Evolutionary conservation across 2,329 filamentous ascomycete genomes (phyloP).

Genomic region (Leptosphaerulina australis): DNA sequence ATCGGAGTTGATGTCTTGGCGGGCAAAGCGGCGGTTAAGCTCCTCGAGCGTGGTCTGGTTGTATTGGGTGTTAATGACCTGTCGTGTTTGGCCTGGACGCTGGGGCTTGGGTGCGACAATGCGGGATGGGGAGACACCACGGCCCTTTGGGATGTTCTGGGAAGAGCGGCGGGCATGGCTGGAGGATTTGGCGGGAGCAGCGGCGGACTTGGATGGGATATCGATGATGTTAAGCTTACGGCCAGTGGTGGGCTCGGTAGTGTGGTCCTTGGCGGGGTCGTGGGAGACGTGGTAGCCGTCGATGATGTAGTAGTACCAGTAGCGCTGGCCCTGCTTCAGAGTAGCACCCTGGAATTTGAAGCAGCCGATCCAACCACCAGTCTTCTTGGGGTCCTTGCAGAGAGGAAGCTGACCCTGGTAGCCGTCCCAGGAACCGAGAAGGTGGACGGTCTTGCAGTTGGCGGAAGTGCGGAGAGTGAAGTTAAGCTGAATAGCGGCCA

Average conservation of each 20-base stretch:
- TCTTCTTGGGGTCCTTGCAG: conserved; percentile 87
- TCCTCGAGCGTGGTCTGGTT: conserved; percentile 76
- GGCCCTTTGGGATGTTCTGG: conserved; percentile 81
- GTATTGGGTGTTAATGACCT: conserved; percentile 85
- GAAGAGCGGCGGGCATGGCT: conserved; percentile 59
- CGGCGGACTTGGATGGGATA: conserved; percentile 66
- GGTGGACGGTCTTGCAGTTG: conserved; percentile 95
- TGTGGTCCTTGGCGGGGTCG: conserved; percentile 88
- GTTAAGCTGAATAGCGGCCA: conserved; percentile 91
- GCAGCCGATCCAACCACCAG: conserved; percentile 91
- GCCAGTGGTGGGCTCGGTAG: conserved; percentile 93
- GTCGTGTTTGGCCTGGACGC: conserved; percentile 83
- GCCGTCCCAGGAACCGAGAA: conserved; percentile 98
- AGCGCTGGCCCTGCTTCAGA: conserved; percentile 85
- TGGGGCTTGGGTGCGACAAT: conserved; percentile 91
- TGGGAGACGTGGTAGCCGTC: conserved; percentile 98
- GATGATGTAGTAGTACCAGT: conserved; percentile 99
- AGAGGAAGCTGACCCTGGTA: conserved; percentile 94
- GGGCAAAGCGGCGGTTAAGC: conserved; percentile 75
- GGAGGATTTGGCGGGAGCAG: conserved; percentile 44
- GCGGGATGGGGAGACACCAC: conserved; percentile 83
- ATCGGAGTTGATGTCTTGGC: conserved; percentile 64
- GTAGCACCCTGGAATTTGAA: conserved; percentile 92
- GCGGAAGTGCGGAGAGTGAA: conserved; percentile 95
- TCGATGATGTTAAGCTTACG: conserved; percentile 98